Evolutionary conservation across 441 rosid genomes (phyloP), one percentile per base, ranked within the genome.

Genomic region (Syzygium syzygioides): DNA sequence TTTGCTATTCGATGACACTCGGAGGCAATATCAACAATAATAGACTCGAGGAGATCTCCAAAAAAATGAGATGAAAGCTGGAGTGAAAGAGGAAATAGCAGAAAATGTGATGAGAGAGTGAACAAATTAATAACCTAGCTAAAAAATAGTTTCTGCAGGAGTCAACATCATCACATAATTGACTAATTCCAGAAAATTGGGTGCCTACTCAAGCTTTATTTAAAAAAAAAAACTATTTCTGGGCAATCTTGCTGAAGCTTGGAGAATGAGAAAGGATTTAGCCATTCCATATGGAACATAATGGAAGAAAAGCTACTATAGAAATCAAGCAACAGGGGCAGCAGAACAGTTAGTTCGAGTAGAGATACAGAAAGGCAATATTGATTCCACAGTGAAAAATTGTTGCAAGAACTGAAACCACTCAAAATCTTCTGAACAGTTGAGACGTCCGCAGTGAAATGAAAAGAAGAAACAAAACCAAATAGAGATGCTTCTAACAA

Each of bases 1-100:
- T 94, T 94, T 55, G 97, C 99, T 89, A 95, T 89, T 62, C 99
- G 96, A 89, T 98, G 99, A 92, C 96, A 94, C 94, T 98, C 99
- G 18, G 99, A 98, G 56, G 99, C 99, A 86, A 98, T 97, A 95
- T 98, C 99, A 93, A 93, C 96, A 79, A 97, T 94, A 87, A 96
- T 94, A 9, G 98, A 96, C 91, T 98, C 99, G 64, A 98, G 93
- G 23, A 98, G 94, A 89, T 97, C 98, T 64, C 89, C 94, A 2
- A 95, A 95, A 56, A 95, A 91, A 89, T 95, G 95, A 66, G 98
- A 95, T 12, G 97, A 91, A 48, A 95, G 92, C 99, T 96, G 96
- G 88, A 86, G 20, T 0, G 5, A 76, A 41, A 76, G 52, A 76
- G 83, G 83, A 23, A 41, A 12, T 52, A 76, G 83, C 53, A 41